Base-by-base conservation (phyloP, 2,329 filamentous ascomycete species). In the Fusarium drepaniforme region DNA sequence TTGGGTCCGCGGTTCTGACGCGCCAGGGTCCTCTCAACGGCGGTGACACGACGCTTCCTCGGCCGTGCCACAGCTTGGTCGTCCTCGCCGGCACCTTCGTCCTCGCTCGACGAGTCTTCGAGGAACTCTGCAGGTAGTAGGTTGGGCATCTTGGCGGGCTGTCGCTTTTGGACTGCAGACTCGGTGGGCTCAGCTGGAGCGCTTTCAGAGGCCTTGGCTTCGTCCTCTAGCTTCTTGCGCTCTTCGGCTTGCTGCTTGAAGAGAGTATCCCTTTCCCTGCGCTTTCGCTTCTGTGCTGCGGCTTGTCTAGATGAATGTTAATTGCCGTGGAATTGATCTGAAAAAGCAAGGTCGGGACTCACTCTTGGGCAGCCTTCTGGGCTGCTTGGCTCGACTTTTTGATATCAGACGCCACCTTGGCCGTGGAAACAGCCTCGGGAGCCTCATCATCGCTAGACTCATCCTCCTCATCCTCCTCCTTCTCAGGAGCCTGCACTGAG, bases 381-480 rank as follows among this genome's bases (percentile, higher is more conserved):
- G 86, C 85, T 16, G 84, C 85, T 70, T 87, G 84, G 1, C 85
- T 83, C 4, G 86, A 85, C 74, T 87, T 84, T 70, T 86, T 84
- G 25, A 84, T 82, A 68, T 87, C 83, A 16, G 83, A 84, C 1
- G 88, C 88, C 4, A 86, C 88, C 58, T 84, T 84, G 15, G 82
- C 80, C 1, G 88, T 88, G 1, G 89, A 90, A n/a, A 91, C 85
- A 4, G 88, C 89, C 80, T 91, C 90, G 11, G 89, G 89, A 0
- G 89, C 89, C 58, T 88, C 89, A 63, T 90, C 88, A 51, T 89
- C 88, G 49, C 86, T 86, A 13, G 51, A 56, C 12, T 84, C 84
- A 5, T 85, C 85, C 2, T 83, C 81, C 5, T 84, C 83, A 2
- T 37, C 35, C 6, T 15, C 38, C 4, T 84, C 82, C 5, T 80